Base-by-base conservation (phyloP, 805 yeast genomes). In the Candida golubevii region DNA sequence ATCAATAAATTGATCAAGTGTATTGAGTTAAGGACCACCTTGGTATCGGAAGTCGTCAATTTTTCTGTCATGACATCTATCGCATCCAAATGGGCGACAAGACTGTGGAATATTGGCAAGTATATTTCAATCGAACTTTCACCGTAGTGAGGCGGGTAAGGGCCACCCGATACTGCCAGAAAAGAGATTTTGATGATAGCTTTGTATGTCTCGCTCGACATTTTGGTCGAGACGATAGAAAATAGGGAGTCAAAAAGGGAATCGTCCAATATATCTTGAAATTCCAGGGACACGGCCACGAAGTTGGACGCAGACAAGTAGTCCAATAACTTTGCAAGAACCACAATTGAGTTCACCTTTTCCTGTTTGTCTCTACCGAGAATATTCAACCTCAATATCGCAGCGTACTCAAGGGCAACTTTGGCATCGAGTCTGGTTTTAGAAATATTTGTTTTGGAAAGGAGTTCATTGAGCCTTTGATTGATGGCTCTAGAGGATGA, bases 251-350 rank as follows among this genome's bases (percentile, higher is more conserved):
- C 53, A 49, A 75, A 68, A 39, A 78, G 58, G 1, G 58, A 48
- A 36, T 65, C 68, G 52, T 74, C 78, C 50, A 75, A 64, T 10
- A 69, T 52, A 8, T 53, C 44, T 18, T 59, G 46, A 46, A 69
- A 64, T 7, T 60, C 65, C 27, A 68, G 62, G 14, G 65, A 60
- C 15, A 59, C 58, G 5, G 79, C 76, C 7, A 75, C 70, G 18
- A 66, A 61, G n/a, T 66, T 61, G 8, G 61, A 52, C 8, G 48
- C 31, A 3, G 54, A 43, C 9, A 68, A 54, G 41, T 67, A 67
- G 35, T 78, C 82, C 36, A 79, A 59, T 26, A 77, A 63, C 49
- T 72, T 77, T 29, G 82, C 77, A 28, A 82, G 60, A 4, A 79
- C 79, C 1, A 75, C 74, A 8, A 80, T 73, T 2, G 78, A 69